Conservation (phyloP, 2,329 filamentous ascomycete species). For the Talaromyces sp. region DNA sequence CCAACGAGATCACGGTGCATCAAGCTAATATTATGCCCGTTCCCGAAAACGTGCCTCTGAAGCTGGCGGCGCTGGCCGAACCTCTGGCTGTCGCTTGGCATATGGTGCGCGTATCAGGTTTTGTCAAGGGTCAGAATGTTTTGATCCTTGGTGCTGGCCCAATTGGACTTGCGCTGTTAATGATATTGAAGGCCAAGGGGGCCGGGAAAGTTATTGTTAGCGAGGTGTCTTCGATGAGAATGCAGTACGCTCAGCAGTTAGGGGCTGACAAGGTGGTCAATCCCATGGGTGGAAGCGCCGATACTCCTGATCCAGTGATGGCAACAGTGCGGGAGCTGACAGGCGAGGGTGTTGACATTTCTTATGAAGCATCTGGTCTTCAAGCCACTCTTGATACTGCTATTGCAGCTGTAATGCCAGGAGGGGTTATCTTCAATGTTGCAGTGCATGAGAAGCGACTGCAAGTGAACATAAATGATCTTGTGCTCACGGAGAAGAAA, state of each 20-base stretch:
- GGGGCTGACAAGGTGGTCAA: conserved; percentile 55
- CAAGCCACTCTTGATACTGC: conserved; percentile 45
- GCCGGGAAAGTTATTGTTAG: conserved; percentile 54
- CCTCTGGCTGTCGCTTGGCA: conserved; percentile 63
- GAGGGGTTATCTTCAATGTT: conserved; percentile 60
- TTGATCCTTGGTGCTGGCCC: conserved; percentile 60
- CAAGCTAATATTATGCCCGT: conserved; percentile 23
- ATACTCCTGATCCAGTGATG: background rate
- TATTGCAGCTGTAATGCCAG: conserved; percentile 47
- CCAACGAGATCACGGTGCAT: conserved; percentile 23
- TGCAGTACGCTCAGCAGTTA: conserved; percentile 49
- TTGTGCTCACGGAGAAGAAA: conserved; percentile 33
- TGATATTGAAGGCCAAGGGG: conserved; percentile 53
- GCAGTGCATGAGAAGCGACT: conserved; percentile 59
- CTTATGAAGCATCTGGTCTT: conserved; percentile 61
- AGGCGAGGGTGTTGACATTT: conserved; percentile 49
- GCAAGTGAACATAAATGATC: conserved; percentile 50
- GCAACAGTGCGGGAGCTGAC: background rate
- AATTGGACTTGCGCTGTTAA: conserved; percentile 58
- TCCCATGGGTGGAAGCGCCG: conserved; percentile 38
- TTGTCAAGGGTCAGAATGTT: conserved; percentile 44
- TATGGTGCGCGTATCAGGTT: conserved; percentile 48
- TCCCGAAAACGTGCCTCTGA: conserved; percentile 16
- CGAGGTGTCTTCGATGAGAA: conserved; percentile 50
- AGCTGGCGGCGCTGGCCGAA: conserved; percentile 52